phyloP scores from a whole-genome alignment of 1,284 basidiomycete species.

The Marasmius fiardii region DNA sequence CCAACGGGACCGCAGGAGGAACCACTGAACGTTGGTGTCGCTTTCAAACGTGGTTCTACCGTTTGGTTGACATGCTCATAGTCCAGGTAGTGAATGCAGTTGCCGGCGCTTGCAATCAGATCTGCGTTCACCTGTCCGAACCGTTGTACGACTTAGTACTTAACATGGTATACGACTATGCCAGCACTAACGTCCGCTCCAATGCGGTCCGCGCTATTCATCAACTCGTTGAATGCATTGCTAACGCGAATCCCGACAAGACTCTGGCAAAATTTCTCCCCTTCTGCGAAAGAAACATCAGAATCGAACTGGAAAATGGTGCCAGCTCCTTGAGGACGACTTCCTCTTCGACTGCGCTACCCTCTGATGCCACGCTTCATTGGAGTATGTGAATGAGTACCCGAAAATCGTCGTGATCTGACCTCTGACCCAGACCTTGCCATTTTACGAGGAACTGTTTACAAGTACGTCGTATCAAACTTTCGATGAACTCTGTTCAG shows the following conservation, averaged over 20 bases:
- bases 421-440: conserved; percentile 50
- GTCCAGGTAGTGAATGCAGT: conserved; percentile 71
- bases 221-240: conserved; percentile 83
- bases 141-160: conserved; percentile 80
- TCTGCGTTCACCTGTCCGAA: conserved; percentile 83
- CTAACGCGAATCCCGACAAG: conserved; percentile 77
- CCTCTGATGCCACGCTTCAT: conserved; percentile 85
- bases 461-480: conserved; percentile 48
- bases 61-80: conserved; percentile 22
- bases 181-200: conserved; percentile 74
- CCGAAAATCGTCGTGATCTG: conserved; percentile 2
- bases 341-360: conserved; percentile 65
- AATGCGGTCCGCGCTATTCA: conserved; percentile 88
- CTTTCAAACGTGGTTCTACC: not conserved
- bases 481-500: conserved; percentile 3
- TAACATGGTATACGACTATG: conserved; percentile 78
- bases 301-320: conserved; percentile 78
- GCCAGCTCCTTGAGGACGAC: conserved; percentile 85
- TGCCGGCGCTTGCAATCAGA: conserved; percentile 64
- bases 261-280: conserved; percentile 77
- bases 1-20: conserved; percentile 49
- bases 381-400: conserved; percentile 59
- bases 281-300: conserved; percentile 72
- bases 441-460: conserved; percentile 64
- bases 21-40: conserved; percentile 54